These are phyloP conservation scores for Vairimorpha necatrix DNA, from an alignment of 371 early-diverging fungal species.

Conservation along the genomic window DNA sequence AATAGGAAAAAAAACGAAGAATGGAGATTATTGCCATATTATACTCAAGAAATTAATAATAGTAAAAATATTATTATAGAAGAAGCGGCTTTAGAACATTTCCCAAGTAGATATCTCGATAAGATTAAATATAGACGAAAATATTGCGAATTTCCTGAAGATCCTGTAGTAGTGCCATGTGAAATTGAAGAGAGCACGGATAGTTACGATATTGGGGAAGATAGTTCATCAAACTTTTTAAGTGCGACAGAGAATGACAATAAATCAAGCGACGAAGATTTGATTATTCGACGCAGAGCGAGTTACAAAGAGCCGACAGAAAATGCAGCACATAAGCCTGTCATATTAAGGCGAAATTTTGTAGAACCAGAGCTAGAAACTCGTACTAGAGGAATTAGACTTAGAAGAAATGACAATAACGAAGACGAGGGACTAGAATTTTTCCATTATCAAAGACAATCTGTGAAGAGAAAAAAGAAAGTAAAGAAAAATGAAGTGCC, in stretches of 20 bases:
- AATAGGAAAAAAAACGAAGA: conserved; percentile 30
- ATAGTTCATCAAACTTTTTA: background rate
- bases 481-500: background rate
- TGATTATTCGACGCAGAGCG: background rate
- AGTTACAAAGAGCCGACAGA: background rate
- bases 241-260: background rate
- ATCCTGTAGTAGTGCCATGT: background rate
- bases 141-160: background rate
- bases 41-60: background rate
- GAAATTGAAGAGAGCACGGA: background rate
- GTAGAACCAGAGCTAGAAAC: background rate
- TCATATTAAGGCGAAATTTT: background rate
- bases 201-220: background rate
- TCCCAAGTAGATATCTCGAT: conserved; percentile 8
- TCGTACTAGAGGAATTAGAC: background rate
- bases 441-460: background rate
- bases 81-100: conserved; percentile 18
- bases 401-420: conserved; percentile 6
- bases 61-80: conserved; percentile 20
- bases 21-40: conserved; percentile 25
- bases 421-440: conserved; percentile 1
- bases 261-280: background rate
- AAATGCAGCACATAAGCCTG: background rate
- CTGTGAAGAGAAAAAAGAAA: background rate
- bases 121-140: conserved; percentile 27